phyloP scores from a whole-genome alignment of 169 alveolate genomes.

The Cryptosporidium viatorum region DNA sequence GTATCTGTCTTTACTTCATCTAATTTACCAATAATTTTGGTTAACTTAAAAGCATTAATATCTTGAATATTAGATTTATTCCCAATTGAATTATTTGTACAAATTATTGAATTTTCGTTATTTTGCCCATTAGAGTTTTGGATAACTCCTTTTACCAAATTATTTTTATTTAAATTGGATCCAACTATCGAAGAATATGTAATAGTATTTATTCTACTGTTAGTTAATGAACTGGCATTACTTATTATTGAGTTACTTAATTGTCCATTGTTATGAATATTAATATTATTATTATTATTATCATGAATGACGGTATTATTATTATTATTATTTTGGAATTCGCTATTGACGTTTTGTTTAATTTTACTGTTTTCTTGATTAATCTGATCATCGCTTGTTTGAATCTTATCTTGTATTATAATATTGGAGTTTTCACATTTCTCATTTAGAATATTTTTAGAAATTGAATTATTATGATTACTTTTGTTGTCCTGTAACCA shows the following conservation, averaged over 20 bases:
- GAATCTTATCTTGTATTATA: background rate
- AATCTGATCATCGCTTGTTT: background rate
- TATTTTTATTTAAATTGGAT: constrained; percentile 17
- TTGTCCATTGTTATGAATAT: background rate
- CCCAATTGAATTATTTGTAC: constrained; percentile 5
- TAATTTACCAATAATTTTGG: constrained; percentile 3
- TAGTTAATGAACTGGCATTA: background rate
- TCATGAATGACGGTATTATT: too few relatives aligned
- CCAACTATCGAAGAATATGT: constrained; percentile 62
- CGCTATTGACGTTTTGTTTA: background rate
- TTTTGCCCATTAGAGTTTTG: background rate
- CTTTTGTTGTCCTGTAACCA: constrained; percentile 32
- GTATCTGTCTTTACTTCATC: background rate
- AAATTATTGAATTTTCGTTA: background rate
- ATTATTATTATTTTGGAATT: background rate
- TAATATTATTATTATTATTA: background rate
- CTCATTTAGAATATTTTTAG: background rate
- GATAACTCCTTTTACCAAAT: background rate
- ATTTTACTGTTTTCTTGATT: background rate
- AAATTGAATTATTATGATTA: constrained; percentile 2
- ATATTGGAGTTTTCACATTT: background rate
- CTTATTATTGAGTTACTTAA: background rate
- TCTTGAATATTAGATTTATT: constrained; percentile 15
- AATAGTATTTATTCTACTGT: background rate
- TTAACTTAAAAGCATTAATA: constrained; percentile 5